These are phyloP conservation scores for Ustilago cynodontis DNA, from an alignment of 1,284 basidiomycete species.

Conservation along the genomic window DNA sequence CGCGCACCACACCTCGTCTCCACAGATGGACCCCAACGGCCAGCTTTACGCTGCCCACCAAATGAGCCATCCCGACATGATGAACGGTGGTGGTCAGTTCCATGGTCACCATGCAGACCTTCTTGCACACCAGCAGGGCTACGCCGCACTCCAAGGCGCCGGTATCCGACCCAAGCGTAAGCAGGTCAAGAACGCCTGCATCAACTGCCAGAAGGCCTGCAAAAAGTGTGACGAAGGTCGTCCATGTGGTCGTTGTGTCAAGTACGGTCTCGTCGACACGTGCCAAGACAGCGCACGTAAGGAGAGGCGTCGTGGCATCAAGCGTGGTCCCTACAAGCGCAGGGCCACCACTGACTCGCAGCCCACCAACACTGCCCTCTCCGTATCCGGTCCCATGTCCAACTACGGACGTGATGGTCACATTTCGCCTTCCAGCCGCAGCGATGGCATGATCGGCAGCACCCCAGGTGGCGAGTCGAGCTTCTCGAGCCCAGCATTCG, in stretches of 20 bases:
- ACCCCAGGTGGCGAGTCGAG: slow-evolving; percentile 38
- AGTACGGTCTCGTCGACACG: slow-evolving; percentile 83
- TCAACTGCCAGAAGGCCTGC: slow-evolving; percentile 88
- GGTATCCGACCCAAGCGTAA: slow-evolving; percentile 75
- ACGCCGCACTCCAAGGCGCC: slow-evolving; percentile 34
- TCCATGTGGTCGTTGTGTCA: slow-evolving; percentile 85
- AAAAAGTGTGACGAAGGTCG: slow-evolving; percentile 90
- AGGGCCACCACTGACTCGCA: slow-evolving; percentile 58
- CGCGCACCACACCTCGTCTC: slow-evolving; percentile 42
- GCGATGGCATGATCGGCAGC: slow-evolving; percentile 42
- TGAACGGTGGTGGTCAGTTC: slow-evolving; percentile 31
- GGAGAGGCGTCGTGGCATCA: slow-evolving; percentile 85
- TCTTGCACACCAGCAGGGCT: slow-evolving; percentile 38
- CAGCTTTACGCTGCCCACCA: slow-evolving; percentile 50
- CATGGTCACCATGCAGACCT: slow-evolving; percentile 36
- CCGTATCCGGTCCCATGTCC: slow-evolving; percentile 28
- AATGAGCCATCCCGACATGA: slow-evolving; percentile 50
- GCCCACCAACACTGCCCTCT: slow-evolving; percentile 35
- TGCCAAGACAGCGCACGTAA: slow-evolving; percentile 85
- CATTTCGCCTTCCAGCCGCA: slow-evolving; percentile 38
- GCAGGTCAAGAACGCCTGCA: slow-evolving; percentile 90
- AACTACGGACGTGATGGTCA: slow-evolving; percentile 39
- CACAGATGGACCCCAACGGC: slow-evolving; percentile 47
- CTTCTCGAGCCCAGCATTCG: slow-evolving; percentile 47
- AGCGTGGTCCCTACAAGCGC: slow-evolving; percentile 90